Evolutionary conservation across 2,329 filamentous ascomycete genomes (phyloP).

Genomic region (Colletotrichum musae): DNA sequence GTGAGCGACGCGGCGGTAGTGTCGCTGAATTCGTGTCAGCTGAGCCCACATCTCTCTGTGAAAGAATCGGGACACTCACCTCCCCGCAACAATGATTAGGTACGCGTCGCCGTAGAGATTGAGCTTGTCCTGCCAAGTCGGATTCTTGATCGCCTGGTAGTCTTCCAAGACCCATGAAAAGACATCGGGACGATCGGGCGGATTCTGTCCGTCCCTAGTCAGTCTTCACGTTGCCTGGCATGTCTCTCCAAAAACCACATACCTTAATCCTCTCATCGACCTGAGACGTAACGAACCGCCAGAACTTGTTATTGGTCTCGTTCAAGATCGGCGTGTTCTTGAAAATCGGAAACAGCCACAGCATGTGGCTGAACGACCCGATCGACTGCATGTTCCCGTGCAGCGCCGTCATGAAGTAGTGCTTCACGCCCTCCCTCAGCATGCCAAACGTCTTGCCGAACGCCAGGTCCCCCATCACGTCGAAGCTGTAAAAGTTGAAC

Average conservation of each 20-base stretch:
- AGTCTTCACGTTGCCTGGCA: not conserved
- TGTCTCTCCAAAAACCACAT: not conserved
- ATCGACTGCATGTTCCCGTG: constrained; percentile 45
- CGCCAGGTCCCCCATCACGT: constrained; percentile 59
- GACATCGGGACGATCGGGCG: constrained; percentile 47
- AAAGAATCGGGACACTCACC: constrained; percentile 41
- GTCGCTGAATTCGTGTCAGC: constrained; percentile 18
- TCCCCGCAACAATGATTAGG: constrained; percentile 51
- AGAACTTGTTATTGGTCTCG: constrained; percentile 40
- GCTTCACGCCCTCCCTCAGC: constrained; percentile 48
- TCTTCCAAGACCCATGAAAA: constrained; percentile 51
- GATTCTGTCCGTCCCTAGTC: constrained; percentile 21
- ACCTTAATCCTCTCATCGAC: constrained; percentile 40
- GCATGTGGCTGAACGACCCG: constrained; percentile 45
- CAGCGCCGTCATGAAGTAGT: constrained; percentile 46
- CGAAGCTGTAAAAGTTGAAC: constrained; percentile 55
- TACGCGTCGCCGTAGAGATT: constrained; percentile 48
- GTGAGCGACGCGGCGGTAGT: constrained; percentile 41
- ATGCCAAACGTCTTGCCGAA: constrained; percentile 55
- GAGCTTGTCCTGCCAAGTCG: constrained; percentile 44
- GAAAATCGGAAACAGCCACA: constrained; percentile 44
- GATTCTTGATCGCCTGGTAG: constrained; percentile 41
- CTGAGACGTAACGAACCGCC: constrained; percentile 41
- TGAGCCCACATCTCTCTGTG: too few species aligned
- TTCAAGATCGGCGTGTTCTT: constrained; percentile 45